These are phyloP conservation scores for Collybiopsis confluens DNA, from an alignment of 768 basidiomycete species.

Conservation along the genomic window DNA sequence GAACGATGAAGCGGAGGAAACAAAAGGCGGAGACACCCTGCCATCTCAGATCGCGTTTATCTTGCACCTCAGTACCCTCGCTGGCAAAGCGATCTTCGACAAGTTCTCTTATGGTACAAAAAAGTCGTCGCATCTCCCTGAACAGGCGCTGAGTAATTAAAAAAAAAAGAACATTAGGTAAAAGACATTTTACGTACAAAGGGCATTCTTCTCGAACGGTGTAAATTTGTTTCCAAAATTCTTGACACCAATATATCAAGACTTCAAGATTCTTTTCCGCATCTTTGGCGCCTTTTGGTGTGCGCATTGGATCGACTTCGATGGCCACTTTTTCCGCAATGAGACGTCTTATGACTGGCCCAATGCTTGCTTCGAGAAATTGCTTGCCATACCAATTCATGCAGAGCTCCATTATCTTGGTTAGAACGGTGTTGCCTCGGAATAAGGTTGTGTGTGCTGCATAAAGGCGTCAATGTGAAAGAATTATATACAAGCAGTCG, in stretches of 20 bases:
- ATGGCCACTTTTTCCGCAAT: slow-evolving; percentile 72
- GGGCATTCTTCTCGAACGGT: slow-evolving; percentile 70
- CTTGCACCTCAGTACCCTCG: slow-evolving; percentile 29
- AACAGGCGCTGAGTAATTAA: slow-evolving; percentile 7
- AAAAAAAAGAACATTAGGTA: background rate
- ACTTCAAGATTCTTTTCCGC: slow-evolving; percentile 56
- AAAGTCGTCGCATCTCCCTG: slow-evolving; percentile 72
- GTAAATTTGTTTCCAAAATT: slow-evolving; percentile 81
- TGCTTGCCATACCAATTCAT: slow-evolving; percentile 80
- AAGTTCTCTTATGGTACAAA: slow-evolving; percentile 64
- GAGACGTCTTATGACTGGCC: slow-evolving; percentile 61
- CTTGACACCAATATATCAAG: slow-evolving; percentile 73
- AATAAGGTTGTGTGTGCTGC: slow-evolving; percentile 76
- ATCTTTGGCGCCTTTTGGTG: slow-evolving; percentile 55
- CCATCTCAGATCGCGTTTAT: slow-evolving; percentile 57
- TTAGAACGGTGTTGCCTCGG: slow-evolving; percentile 62
- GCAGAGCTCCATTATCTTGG: slow-evolving; percentile 73
- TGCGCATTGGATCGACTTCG: slow-evolving; percentile 77
- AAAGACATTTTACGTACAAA: slow-evolving; percentile 44
- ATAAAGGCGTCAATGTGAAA: background rate
- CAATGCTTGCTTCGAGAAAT: slow-evolving; percentile 80
- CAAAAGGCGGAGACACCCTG: slow-evolving; percentile 88
- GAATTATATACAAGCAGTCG: background rate
- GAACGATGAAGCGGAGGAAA: slow-evolving; percentile 86
- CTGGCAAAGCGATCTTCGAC: slow-evolving; percentile 63